Conservation (phyloP, 352 stramenopile genomes). For the Phytophthora rubi region DNA sequence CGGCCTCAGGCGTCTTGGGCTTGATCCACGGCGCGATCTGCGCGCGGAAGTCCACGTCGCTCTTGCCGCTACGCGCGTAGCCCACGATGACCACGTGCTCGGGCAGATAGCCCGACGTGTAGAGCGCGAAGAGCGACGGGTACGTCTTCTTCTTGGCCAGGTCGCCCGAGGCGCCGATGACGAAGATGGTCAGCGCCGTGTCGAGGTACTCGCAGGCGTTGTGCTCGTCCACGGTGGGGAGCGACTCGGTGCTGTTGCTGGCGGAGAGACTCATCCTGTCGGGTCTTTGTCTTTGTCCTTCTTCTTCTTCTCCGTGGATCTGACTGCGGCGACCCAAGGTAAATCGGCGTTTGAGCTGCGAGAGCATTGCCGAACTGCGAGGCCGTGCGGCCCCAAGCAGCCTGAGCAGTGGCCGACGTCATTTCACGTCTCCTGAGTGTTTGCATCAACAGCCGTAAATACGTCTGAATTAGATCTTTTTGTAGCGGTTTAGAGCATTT, state of each 20-base stretch:
- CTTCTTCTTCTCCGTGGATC: slow-evolving; percentile 37
- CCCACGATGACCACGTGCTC: slow-evolving; percentile 86
- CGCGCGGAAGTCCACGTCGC: slow-evolving; percentile 84
- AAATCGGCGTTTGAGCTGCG: slow-evolving; percentile 51
- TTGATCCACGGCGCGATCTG: slow-evolving; percentile 78
- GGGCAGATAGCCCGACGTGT: slow-evolving; percentile 78
- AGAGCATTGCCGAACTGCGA: slow-evolving; percentile 42
- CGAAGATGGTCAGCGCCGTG: slow-evolving; percentile 79
- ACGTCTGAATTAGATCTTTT: too few species aligned
- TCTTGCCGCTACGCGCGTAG: slow-evolving; percentile 85
- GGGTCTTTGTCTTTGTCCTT: slow-evolving; percentile 29
- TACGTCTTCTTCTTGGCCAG: slow-evolving; percentile 94
- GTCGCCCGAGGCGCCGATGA: slow-evolving; percentile 88
- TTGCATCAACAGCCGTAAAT: slow-evolving; percentile 30
- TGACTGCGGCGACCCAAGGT: slow-evolving; percentile 47
- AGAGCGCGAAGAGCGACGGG: slow-evolving; percentile 91
- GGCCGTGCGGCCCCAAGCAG: slow-evolving; percentile 7
- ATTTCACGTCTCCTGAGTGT: slow-evolving; percentile 2
- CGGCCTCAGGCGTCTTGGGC: slow-evolving; percentile 48
- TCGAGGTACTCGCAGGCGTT: slow-evolving; percentile 75
- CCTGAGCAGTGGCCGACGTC: slow-evolving; percentile 14
- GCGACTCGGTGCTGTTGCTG: slow-evolving; percentile 25
- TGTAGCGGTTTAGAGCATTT: too few species aligned
- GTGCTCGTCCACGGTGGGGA: slow-evolving; percentile 48
- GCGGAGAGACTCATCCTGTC: slow-evolving; percentile 44